Evolutionary conservation across 768 basidiomycete species (phyloP).

Genomic region (Imleria badia): DNA sequence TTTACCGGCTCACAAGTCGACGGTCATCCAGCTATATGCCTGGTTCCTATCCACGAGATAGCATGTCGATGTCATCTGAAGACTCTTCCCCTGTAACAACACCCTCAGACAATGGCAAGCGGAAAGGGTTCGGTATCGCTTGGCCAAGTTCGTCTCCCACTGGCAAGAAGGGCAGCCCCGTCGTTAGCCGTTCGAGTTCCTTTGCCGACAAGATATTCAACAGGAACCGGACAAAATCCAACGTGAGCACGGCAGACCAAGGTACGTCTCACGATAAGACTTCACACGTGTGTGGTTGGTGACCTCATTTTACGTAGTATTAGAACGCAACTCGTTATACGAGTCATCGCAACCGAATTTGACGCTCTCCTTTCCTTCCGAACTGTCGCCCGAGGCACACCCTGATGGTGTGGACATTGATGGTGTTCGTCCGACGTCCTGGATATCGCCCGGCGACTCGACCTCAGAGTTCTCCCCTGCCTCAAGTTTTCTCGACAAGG

Average conservation of each 20-base stretch:
- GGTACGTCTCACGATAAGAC: conserved; percentile 38
- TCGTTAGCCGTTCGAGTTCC: conserved; percentile 49
- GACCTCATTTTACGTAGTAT: background rate
- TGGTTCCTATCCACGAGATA: conserved; percentile 50
- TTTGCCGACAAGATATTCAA: conserved; percentile 63
- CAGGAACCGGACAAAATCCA: conserved; percentile 54
- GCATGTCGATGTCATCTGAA: conserved; percentile 66
- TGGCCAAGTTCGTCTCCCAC: conserved; percentile 54
- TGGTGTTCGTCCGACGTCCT: conserved; percentile 41
- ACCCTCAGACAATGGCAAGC: conserved; percentile 48
- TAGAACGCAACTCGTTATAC: conserved; percentile 31
- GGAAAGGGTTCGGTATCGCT: conserved; percentile 34
- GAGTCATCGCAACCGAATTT: conserved; percentile 25
- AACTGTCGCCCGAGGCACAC: conserved; percentile 16
- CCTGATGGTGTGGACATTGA: conserved; percentile 13
- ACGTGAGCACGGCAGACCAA: conserved; percentile 43
- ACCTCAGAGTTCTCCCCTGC: conserved; percentile 40
- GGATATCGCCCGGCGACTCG: conserved; percentile 46
- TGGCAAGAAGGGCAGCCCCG: conserved; percentile 48
- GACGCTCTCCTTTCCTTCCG: conserved; percentile 20
- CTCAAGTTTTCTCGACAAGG: conserved; percentile 47
- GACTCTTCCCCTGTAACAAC: conserved; percentile 62
- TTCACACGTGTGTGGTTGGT: background rate
- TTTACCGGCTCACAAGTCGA: conserved; percentile 44
- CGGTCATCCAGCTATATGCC: conserved; percentile 41